Percentiles rank a stretch among this genome's conserved stretches.
These are phyloP conservation scores for Leccinum arenicola DNA, from an alignment of 768 basidiomycete species.

Conservation along the genomic window DNA sequence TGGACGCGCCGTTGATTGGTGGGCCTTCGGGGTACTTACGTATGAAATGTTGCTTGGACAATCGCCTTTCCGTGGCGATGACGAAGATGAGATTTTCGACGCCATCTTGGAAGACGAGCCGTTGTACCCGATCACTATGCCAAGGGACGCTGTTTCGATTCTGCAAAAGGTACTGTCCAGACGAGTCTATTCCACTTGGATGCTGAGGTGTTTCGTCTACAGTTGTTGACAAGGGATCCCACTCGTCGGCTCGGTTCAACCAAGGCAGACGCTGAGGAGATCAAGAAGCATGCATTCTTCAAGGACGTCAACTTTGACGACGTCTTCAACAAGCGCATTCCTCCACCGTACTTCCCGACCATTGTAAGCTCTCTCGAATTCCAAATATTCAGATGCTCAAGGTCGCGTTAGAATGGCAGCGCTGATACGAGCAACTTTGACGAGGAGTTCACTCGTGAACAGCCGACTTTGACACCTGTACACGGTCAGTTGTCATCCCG, in stretches of 20 bases:
- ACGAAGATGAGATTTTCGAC: constrained; percentile 99
- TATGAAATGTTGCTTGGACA: constrained; percentile 99
- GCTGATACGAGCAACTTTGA: constrained; percentile 94
- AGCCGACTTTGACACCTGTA: constrained; percentile 96
- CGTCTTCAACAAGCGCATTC: constrained; percentile 95
- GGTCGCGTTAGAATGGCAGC: constrained; percentile 60
- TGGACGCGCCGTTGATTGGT: constrained; percentile 99
- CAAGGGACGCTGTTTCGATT: constrained; percentile 92
- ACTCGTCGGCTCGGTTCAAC: constrained; percentile 85
- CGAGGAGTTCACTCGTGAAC: constrained; percentile 94
- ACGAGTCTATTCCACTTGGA: background rate
- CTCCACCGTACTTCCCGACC: constrained; percentile 95
- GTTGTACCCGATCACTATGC: constrained; percentile 99
- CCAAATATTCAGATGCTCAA: constrained; percentile 6
- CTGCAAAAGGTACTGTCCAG: constrained; percentile 72
- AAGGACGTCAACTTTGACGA: constrained; percentile 97
- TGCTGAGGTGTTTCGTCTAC: constrained; percentile 31
- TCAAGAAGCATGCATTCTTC: constrained; percentile 98
- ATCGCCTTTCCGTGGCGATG: constrained; percentile 98
- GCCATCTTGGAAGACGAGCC: constrained; percentile 99
- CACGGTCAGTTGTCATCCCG: constrained; percentile 87
- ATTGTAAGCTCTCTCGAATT: constrained; percentile 58
- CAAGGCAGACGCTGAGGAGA: constrained; percentile 92
- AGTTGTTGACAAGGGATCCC: constrained; percentile 94
- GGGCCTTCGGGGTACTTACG: constrained; percentile 98